Evolutionary conservation across 2,329 filamentous ascomycete genomes (phyloP), one percentile per base, ranked within the genome.

Genomic region (Fusarium begoniae): DNA sequence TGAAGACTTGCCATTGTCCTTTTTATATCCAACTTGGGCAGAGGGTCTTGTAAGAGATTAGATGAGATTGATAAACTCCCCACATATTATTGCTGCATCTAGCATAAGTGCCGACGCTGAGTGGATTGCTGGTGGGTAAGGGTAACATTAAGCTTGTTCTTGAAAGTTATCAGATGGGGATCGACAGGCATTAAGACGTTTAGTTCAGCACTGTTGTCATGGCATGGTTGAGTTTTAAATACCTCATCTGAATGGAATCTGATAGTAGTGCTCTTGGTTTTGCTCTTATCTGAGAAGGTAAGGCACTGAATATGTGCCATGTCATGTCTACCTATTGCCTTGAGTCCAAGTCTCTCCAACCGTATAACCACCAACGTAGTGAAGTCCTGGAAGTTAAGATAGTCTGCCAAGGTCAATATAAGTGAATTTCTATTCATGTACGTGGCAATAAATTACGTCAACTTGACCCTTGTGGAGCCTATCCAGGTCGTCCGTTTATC

Each of bases 51-150:
- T 40, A 66, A 59, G 24, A 74, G 73, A 75, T 75, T 75, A 75
- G 73, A 75, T 75, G 70, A 56, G 73, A 75, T 75, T 75, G 73
- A 75, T 75, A 75, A 75, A 43, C 50, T 35, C 67, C 62, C 68
- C 50, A 57, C 54, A 58, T 22, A 41, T 51, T 20, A n/a, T 45
- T 48, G 28, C 64, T 73, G 26, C 30, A 70, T 56, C 30, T 20
- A 64, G 63, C 24, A 56, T 62, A 41, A 72, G 48, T 69, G 48
- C 63, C 58, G 69, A 57, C 47, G 26, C 20, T 43, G 55, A 58
- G 72, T 74, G 72, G 72, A 44, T 60, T 51, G 50, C 28, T 17
- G 26, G 72, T 74, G 68, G 68, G 45, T 72, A 74, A 67, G 51
- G 28, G 58, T 69, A 53, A n/a, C 24, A 68, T 70, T 63, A 70